These are phyloP conservation scores for Colletotrichum musicola DNA, from an alignment of 2,329 filamentous ascomycete genomes.

Conservation along the genomic window DNA sequence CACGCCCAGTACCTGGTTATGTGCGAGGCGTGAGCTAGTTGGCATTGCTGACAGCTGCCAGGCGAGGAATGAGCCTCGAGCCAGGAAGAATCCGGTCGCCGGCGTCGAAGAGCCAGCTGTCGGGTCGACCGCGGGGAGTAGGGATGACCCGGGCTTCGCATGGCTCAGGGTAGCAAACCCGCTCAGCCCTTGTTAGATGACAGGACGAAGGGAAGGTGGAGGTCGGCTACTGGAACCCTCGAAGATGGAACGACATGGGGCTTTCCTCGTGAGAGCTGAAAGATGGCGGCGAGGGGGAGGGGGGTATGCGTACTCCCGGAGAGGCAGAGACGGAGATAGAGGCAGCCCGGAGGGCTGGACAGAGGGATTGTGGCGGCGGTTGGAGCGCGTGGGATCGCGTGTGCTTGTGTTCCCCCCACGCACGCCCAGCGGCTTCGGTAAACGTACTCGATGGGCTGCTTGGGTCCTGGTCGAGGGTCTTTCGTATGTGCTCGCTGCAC, in stretches of 20 bases:
- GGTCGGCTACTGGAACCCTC: no score
- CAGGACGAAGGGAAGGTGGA: no score
- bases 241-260: no score
- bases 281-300: neutral
- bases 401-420: conserved; percentile 8
- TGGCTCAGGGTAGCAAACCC: conserved; percentile 7
- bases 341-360: neutral
- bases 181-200: conserved; percentile 3
- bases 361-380: neutral
- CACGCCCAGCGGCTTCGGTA: conserved; percentile 1
- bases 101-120: neutral
- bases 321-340: neutral
- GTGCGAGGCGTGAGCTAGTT: neutral
- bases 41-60: neutral
- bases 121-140: neutral
- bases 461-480: no score
- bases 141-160: neutral
- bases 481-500: no score
- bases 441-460: no score
- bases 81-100: neutral
- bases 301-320: neutral
- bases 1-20: neutral
- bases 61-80: neutral
- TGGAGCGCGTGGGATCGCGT: neutral
- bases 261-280: neutral